phyloP scores from a whole-genome alignment of 768 basidiomycete species.

The Phylloporus scabripes region DNA sequence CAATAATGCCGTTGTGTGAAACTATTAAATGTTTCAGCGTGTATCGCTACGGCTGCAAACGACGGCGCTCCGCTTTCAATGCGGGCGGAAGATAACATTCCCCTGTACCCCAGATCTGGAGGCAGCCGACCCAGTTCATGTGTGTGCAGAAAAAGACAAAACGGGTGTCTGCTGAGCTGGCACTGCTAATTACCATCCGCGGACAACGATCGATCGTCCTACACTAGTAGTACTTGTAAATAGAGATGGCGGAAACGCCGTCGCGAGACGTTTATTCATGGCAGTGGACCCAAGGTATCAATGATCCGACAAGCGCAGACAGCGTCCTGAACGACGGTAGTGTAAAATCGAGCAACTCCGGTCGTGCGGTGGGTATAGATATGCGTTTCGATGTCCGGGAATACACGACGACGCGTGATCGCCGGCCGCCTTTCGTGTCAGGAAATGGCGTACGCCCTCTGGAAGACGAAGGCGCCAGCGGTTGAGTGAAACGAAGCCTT shows the following conservation, averaged over 20 bases:
- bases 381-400: slow-evolving; percentile 15
- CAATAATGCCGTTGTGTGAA: too few species aligned
- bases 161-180: neutral
- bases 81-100: too few species aligned
- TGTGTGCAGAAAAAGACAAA: too few species aligned
- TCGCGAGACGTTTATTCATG: neutral
- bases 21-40: too few species aligned
- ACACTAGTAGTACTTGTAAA: neutral
- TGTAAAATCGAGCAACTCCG: slow-evolving; percentile 26
- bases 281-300: slow-evolving; percentile 30
- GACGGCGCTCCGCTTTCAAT: too few species aligned
- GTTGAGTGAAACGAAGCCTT: slow-evolving; percentile 20
- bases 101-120: too few species aligned
- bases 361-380: slow-evolving; percentile 4
- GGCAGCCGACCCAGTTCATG: too few species aligned
- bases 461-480: neutral
- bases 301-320: slow-evolving; percentile 28
- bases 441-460: slow-evolving; percentile 13
- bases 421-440: slow-evolving; percentile 11
- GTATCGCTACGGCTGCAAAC: too few species aligned
- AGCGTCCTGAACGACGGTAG: slow-evolving; percentile 29
- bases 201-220: neutral
- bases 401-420: slow-evolving; percentile 11
- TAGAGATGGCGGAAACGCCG: neutral
- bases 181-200: neutral